Conservation (phyloP, 2,329 filamentous ascomycete species). For the Simplicillium aogashimaense region DNA sequence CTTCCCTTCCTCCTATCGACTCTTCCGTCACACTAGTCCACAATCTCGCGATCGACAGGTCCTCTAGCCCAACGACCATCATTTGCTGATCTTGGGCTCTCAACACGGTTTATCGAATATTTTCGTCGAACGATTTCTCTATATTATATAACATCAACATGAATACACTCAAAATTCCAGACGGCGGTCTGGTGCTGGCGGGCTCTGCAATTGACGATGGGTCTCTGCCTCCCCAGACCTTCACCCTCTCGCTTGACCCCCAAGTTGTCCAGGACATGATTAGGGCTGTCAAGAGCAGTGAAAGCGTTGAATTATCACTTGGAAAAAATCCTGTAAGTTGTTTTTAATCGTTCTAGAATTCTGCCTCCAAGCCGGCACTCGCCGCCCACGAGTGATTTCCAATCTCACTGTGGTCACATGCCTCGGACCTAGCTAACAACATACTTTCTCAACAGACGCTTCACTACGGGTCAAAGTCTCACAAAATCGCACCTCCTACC, state of each 20-base stretch:
- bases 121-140: no score
- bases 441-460: conserved; percentile 33
- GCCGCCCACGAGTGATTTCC: background rate
- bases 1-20: background rate
- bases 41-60: conserved; percentile 3
- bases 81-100: background rate
- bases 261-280: conserved; percentile 54
- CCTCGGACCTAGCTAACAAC: conserved; percentile 1
- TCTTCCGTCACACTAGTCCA: background rate
- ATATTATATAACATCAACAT: conserved; percentile 21
- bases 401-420: background rate
- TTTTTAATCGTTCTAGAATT: background rate
- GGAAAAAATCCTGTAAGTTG: conserved; percentile 49
- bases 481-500: conserved; percentile 32
- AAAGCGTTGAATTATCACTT: conserved; percentile 45
- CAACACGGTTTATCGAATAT: no score
- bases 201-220: conserved; percentile 33
- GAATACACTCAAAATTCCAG: conserved; percentile 46
- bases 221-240: conserved; percentile 41
- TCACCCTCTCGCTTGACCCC: conserved; percentile 48
- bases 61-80: background rate
- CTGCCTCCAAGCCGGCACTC: background rate
- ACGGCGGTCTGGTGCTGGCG: conserved; percentile 47
- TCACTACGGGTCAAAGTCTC: conserved; percentile 39
- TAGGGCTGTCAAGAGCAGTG: conserved; percentile 45